These are phyloP conservation scores for Suhomyces yuchorum DNA, from an alignment of 1,139 yeast species.

Conservation along the genomic window DNA sequence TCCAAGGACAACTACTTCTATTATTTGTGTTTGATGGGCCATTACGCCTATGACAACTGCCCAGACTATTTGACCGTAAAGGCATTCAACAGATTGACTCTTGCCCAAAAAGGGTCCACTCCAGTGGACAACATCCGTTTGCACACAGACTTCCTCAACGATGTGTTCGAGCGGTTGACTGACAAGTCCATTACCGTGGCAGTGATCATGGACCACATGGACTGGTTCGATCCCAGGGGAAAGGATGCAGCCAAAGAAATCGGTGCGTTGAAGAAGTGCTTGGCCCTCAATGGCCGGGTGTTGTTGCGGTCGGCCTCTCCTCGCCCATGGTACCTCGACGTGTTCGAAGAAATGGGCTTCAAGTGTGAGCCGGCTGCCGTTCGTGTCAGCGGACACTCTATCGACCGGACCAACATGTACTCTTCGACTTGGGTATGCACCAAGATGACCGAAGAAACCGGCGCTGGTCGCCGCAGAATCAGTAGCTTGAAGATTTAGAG, in stretches of 20 bases:
- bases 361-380: slow-evolving; percentile 68
- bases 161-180: slow-evolving; percentile 67
- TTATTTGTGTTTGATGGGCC: slow-evolving; percentile 65
- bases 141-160: slow-evolving; percentile 78
- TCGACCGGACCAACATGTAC: slow-evolving; percentile 84
- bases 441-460: slow-evolving; percentile 36
- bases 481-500: slow-evolving; percentile 27
- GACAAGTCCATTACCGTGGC: slow-evolving; percentile 70
- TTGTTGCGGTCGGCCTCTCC: slow-evolving; percentile 75
- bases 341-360: slow-evolving; percentile 69
- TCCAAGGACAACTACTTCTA: slow-evolving; percentile 79
- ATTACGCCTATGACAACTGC: slow-evolving; percentile 64
- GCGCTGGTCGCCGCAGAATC: slow-evolving; percentile 35
- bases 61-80: slow-evolving; percentile 71
- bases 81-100: slow-evolving; percentile 54
- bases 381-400: slow-evolving; percentile 60
- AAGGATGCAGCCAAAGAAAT: slow-evolving; percentile 68
- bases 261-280: slow-evolving; percentile 60
- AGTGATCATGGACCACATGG: slow-evolving; percentile 90
- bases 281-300: slow-evolving; percentile 70
- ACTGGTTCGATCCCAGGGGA: slow-evolving; percentile 77
- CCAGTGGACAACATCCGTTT: slow-evolving; percentile 70
- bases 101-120: slow-evolving; percentile 28
- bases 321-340: slow-evolving; percentile 75
- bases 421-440: slow-evolving; percentile 88